Percentiles rank a stretch among this genome's conserved stretches.
Evolutionary conservation across 768 basidiomycete genomes (phyloP).

Genomic region (Agaricus sinodeliciosus): DNA sequence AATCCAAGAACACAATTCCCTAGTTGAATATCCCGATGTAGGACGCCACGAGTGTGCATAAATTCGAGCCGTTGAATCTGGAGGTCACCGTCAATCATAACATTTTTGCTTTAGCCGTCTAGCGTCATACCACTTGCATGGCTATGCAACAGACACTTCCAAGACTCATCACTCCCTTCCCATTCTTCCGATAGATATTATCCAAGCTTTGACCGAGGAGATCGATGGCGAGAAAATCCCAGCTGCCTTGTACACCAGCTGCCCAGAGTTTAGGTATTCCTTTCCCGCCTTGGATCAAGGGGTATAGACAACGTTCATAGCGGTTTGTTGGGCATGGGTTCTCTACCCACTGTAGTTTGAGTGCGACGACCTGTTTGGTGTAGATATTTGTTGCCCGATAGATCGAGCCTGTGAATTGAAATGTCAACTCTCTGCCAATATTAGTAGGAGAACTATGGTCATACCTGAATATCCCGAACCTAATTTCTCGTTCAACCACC

Average conservation of each 20-base stretch:
- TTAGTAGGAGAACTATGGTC: conserved; percentile 10
- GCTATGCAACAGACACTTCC: conserved; percentile 70
- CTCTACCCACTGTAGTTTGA: conserved; percentile 66
- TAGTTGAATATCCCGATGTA: conserved; percentile 76
- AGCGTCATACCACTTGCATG: conserved; percentile 59
- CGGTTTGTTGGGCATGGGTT: conserved; percentile 73
- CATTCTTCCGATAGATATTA: conserved; percentile 46
- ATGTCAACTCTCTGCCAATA: neutral
- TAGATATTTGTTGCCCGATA: conserved; percentile 55
- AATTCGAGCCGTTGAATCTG: conserved; percentile 69
- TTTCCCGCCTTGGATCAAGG: conserved; percentile 59
- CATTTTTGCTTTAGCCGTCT: conserved; percentile 1
- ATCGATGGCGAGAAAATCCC: conserved; percentile 75
- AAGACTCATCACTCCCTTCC: conserved; percentile 56
- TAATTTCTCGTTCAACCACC: conserved; percentile 48
- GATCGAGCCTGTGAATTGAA: conserved; percentile 49
- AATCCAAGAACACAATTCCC: conserved; percentile 70
- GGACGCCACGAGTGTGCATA: conserved; percentile 68
- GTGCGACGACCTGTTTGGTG: conserved; percentile 54
- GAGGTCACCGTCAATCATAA: neutral
- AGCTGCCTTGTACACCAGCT: conserved; percentile 46
- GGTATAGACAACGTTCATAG: conserved; percentile 66
- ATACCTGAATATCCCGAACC: conserved; percentile 73
- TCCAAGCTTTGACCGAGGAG: conserved; percentile 68
- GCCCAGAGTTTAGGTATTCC: conserved; percentile 75